These are phyloP conservation scores for Pogostemon cablin DNA, from an alignment of 257 asterid genomes.

Conservation along the genomic window DNA sequence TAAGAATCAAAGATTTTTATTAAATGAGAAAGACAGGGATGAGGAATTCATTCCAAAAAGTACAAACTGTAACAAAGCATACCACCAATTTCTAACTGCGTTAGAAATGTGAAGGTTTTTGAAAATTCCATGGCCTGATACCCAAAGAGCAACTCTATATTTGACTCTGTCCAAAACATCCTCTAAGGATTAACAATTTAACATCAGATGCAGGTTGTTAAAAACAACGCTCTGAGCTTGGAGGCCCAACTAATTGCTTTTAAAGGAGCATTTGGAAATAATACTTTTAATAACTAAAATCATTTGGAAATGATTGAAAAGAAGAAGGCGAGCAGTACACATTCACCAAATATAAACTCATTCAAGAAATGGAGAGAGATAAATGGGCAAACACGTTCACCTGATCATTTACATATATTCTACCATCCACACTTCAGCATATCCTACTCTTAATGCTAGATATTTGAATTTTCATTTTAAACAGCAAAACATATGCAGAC, in stretches of 20 bases:
- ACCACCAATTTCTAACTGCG: too few species aligned
- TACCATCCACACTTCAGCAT: conserved; percentile 2
- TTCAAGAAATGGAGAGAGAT: background rate
- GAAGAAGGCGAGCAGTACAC: background rate
- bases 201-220: background rate
- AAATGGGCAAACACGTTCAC: conserved; percentile 26
- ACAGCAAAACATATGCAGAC: conserved; percentile 20
- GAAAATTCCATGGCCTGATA: too few species aligned
- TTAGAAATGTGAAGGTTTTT: too few species aligned
- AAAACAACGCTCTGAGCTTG: background rate
- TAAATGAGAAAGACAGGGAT: too few species aligned
- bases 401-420: conserved; percentile 16
- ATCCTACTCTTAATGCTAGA: conserved; percentile 9
- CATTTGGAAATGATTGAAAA: background rate
- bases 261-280: conserved; percentile 14
- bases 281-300: background rate
- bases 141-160: too few species aligned
- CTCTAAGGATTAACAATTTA: background rate
- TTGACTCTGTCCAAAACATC: too few species aligned
- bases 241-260: conserved; percentile 9
- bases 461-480: background rate
- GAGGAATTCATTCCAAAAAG: too few species aligned
- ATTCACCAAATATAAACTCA: conserved; percentile 9
- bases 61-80: too few species aligned
- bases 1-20: too few species aligned